Base-by-base conservation (phyloP, 2,329 filamentous ascomycete genomes). In the Aspergillus sp. region DNA sequence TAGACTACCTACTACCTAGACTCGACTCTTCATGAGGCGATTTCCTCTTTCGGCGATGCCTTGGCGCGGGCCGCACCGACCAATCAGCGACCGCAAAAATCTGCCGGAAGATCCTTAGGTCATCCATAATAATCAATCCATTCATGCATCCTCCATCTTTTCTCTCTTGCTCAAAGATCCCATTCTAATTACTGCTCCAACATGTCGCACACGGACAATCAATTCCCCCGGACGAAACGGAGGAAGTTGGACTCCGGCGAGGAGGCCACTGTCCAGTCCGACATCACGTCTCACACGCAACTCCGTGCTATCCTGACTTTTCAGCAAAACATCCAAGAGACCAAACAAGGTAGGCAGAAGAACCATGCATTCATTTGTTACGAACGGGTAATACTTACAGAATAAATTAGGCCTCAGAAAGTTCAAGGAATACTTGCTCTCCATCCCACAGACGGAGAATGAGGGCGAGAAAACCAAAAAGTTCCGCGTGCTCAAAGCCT, bases 241-340 rank as follows among this genome's bases (percentile, higher is more conserved):
- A 75, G 78, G 60, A 78, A 75, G 65, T 59, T 79, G 14, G 73
- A 76, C 22, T 67, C 67, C 45, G 58, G 65, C 10, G 52, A 61
- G 39, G 63, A 62, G 31, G 52, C 60, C 26, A 60, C 61, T 14
- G 61, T 57, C 24, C 56, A 63, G 11, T 55, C 65, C 24, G 61
- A 65, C 42, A 75, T 80, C 56, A 75, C 69, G 26, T 77, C 86
- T 42, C 82, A 84, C 63, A 82, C 85, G 55, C 89, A 95, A 70
- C 80, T 95, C 60, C 84, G 84, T 69, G 82, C 87, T 61, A 80
- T 92, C 49, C 81, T 95, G 46, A 77, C 81, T 57, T 92, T 92
- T 70, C 83, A 90, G 65, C 89, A 92, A 75, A 87, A 92, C 73
- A 77, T 86, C 49, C 66, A 67, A 22, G 71, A 73, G 78, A 81